These are phyloP conservation scores for Microbotryum saponariae DNA, from an alignment of 1,284 basidiomycete genomes.

Conservation along the genomic window DNA sequence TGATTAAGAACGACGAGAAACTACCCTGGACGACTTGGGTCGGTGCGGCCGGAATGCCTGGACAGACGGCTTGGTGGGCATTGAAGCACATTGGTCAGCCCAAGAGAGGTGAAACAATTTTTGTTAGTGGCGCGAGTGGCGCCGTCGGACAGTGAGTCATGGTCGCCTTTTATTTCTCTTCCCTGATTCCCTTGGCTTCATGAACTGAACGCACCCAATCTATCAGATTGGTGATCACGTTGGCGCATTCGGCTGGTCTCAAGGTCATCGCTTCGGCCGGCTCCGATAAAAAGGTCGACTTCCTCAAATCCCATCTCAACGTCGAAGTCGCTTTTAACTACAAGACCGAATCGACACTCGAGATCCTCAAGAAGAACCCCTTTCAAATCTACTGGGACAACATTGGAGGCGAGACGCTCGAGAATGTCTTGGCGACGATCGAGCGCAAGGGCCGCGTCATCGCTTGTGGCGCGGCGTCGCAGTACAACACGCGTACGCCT, in stretches of 20 bases:
- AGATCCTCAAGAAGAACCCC: conserved; percentile 14
- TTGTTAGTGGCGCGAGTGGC: conserved; percentile 43
- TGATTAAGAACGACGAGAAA: conserved; percentile 29
- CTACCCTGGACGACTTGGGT: conserved; percentile 43
- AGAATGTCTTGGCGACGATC: conserved; percentile 25
- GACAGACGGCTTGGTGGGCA: conserved; percentile 22
- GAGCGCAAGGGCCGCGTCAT: conserved; percentile 21
- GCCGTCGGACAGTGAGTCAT: not conserved
- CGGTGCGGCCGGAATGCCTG: conserved; percentile 39
- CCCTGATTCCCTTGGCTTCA: not conserved
- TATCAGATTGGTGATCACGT: conserved; percentile 25
- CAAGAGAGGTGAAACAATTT: conserved; percentile 64
- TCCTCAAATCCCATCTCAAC: conserved; percentile 64
- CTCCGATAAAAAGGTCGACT: conserved; percentile 54
- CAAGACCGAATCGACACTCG: conserved; percentile 48
- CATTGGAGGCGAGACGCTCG: conserved; percentile 29
- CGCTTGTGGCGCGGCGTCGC: conserved; percentile 2
- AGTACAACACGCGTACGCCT: conserved; percentile 15
- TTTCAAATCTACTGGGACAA: conserved; percentile 30
- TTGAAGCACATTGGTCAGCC: conserved; percentile 49
- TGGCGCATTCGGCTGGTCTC: conserved; percentile 37
- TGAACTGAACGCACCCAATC: not conserved
- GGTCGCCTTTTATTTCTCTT: no score
- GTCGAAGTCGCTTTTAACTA: conserved; percentile 80
- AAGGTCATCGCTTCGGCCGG: conserved; percentile 79